Evolutionary conservation across 345 rosid genomes (phyloP), one percentile per base, ranked within the genome.

Genomic region (Draba incana): DNA sequence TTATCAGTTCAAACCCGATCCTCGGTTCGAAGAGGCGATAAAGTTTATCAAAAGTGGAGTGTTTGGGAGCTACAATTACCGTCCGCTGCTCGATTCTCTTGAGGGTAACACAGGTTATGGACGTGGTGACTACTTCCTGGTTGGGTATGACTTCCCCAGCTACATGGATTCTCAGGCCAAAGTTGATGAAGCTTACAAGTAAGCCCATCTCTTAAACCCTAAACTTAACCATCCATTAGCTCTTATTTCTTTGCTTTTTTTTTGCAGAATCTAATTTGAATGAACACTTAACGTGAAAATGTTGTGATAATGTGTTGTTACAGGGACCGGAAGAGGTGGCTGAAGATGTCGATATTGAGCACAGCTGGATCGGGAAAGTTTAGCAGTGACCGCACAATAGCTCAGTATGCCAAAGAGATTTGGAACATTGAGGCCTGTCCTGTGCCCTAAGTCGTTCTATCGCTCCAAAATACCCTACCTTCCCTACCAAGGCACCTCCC

Each of bases 1-100:
- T 33, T 11, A 55, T 10, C 90, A 93, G 98, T 93, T 93, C 80
- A 85, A 88, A 74, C 92, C 96, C 0, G 98, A 93, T 82, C 89
- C 93, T 62, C 86, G 94, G 33, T 90, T 93, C 69, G 97, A 93
- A 73, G 98, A 93, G 83, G 98, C 97, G 64, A 90, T 90, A 85
- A 74, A 88, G 37, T 88, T 77, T 67, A 78, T 82, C 66, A 86
- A 90, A 84, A 93, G 97, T 66, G 96, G 97, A 75, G 86, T 83
- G 65, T 93, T 93, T 68, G 98, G 98, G 75, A 84, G 72, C 76
- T 93, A 90, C 30, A 96, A 93, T 69, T 93, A 93, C 76, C 82
- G 78, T 68, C 96, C 90, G 3, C 94, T 93, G 45, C 94, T 93
- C 0, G 97, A 88, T n/a, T 93, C 97, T 57, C 81, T 93, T 12